Base-by-base conservation (phyloP, 768 basidiomycete genomes). In the Lentinus brumalis region DNA sequence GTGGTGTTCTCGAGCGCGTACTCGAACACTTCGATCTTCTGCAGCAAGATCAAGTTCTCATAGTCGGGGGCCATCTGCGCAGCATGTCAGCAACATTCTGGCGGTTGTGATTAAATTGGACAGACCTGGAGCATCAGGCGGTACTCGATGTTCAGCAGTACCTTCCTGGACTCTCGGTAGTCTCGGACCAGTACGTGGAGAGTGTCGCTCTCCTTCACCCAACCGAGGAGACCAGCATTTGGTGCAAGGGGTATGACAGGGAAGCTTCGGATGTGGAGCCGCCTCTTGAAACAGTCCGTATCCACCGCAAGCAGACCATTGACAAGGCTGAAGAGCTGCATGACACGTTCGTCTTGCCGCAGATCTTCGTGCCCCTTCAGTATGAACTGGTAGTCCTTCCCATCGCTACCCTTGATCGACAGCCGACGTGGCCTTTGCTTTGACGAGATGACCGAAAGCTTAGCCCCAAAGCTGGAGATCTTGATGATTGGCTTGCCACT, bases 11-110 rank as follows among this genome's bases (percentile, higher is more conserved):
- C 96, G 46, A 98, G 81, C 6, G 97, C 96, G 67, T 98, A 98
- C 74, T 98, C 95, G 76, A 99, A 99, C 3, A 99, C 97, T 72
- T 99, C 97, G 42, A 99, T 92, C 79, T 99, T 99, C 73, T 99
- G 96, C 52, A 99, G 83, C 5, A 98, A 79, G 32, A 90, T 94
- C 32, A 98, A 79, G 68, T 89, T 92, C 74, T 98, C 96, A 74
- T 98, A 99, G 71, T 98, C 96, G 10, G 97, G 96, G 9, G 97
- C 97, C 96, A 98, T 98, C 95, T 98, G 66, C 11, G n/a, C 15
- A 41, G 56, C 31, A 38, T 46, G 42, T 44, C 12, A 55, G 45
- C 14, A 26, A 42, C n/a, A 18, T 47, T 9, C 40, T 39, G 3
- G 35, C 4, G 1, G 15, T 12, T 14, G 26, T 1, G 5, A 2